phyloP scores from a whole-genome alignment of 2,329 filamentous ascomycete genomes.

The Didymella lethalis region DNA sequence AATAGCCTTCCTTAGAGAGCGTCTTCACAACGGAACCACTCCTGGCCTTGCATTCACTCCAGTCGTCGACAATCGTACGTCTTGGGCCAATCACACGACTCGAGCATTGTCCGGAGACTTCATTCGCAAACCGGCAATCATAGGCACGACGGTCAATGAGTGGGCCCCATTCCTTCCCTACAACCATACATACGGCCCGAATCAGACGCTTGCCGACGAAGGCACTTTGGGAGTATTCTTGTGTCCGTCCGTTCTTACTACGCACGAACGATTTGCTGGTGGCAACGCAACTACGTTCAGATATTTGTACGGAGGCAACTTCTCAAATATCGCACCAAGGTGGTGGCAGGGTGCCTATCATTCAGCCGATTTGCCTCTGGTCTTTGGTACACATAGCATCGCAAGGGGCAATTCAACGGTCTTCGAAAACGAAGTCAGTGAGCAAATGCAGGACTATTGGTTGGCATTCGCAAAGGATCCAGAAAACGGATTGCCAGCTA shows the following conservation, averaged over 20 bases:
- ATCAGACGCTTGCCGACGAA: constrained; percentile 26
- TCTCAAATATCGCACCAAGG: neutral
- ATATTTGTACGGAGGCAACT: constrained; percentile 46
- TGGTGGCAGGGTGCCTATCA: constrained; percentile 1
- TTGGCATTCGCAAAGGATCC: neutral
- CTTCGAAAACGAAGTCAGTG: neutral
- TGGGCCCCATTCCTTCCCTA: constrained; percentile 45
- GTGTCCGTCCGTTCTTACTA: constrained; percentile 44
- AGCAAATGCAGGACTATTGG: neutral
- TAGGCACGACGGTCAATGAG: constrained; percentile 47
- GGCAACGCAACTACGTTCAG: constrained; percentile 43
- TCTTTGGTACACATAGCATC: neutral
- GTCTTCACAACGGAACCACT: constrained; percentile 18
- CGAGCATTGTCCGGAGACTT: constrained; percentile 38
- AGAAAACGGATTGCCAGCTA: neutral
- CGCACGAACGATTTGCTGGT: constrained; percentile 32
- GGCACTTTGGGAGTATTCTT: constrained; percentile 37
- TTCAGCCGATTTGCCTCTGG: neutral
- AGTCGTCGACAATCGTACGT: constrained; percentile 39
- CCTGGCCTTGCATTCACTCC: constrained; percentile 39
- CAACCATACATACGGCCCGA: constrained; percentile 37
- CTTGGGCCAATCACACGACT: constrained; percentile 47
- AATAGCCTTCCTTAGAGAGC: neutral
- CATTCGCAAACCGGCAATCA: constrained; percentile 45
- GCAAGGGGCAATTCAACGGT: neutral